phyloP scores from a whole-genome alignment of 176 grass and related monocot genomes.

The Thalia dealbata region DNA sequence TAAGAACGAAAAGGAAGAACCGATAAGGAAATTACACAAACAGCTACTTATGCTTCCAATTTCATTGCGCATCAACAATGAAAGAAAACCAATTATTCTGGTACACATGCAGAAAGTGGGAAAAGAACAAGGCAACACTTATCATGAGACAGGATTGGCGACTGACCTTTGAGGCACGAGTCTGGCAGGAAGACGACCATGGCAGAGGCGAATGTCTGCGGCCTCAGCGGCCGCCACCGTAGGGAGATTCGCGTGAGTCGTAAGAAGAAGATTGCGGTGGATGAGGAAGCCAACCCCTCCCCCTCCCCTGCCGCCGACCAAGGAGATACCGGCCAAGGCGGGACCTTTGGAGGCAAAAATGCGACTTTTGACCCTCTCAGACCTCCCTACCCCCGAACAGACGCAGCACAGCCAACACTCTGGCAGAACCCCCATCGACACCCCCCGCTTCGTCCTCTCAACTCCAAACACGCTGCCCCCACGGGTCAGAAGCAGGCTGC shows the following conservation, averaged over 20 bases:
- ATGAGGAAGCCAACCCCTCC: slow-evolving; percentile 60
- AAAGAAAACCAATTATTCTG: no score
- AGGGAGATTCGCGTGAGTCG: slow-evolving; percentile 67
- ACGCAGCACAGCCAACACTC: slow-evolving; percentile 52
- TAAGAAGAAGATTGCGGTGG: slow-evolving; percentile 83
- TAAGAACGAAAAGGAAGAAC: no score
- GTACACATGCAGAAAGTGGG: background rate
- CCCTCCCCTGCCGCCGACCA: slow-evolving; percentile 22
- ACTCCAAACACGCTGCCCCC: background rate
- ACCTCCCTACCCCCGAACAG: slow-evolving; percentile 44
- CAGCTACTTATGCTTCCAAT: no score
- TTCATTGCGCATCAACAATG: no score
- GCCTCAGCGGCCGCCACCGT: slow-evolving; percentile 49
- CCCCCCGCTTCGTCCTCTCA: background rate
- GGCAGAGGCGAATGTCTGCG: slow-evolving; percentile 41
- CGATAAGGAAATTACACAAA: no score
- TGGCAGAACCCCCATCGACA: slow-evolving; percentile 44
- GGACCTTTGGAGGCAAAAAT: slow-evolving; percentile 54
- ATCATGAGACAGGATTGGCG: background rate
- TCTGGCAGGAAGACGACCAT: slow-evolving; percentile 35
- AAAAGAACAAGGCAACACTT: background rate
- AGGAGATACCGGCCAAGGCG: slow-evolving; percentile 42
- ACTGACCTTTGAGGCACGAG: slow-evolving; percentile 67
- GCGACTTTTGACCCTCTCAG: slow-evolving; percentile 49
- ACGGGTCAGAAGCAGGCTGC: background rate